Base-by-base conservation (phyloP, 2,329 filamentous ascomycete genomes). In the Colletotrichum phormii region DNA sequence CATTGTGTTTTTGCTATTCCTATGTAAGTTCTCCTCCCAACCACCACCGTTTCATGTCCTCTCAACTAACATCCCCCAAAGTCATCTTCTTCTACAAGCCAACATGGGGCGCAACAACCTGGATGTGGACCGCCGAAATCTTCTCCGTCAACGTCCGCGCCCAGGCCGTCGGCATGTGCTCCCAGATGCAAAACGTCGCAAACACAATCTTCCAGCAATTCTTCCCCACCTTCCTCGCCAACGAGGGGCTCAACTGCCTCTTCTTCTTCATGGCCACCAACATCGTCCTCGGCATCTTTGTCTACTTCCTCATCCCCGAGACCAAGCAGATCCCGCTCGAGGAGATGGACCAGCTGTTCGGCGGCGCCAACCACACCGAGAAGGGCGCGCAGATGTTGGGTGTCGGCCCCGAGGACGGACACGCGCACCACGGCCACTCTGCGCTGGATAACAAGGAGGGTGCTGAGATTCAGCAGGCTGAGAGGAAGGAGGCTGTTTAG, bases 141-240 rank as follows among this genome's bases (percentile, higher is more conserved):
- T 93, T 93, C 84, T 90, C 87, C 66, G 91, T 92, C 89, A 93
- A 93, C 80, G 89, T 93, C n/a, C 90, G 91, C 71, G 90, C 91
- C 5, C 91, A 93, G 79, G 91, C 91, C 46, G 90, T 93, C 15
- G 91, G 90, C 67, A 93, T 93, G 91, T 90, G 82, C 73, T 85
- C 84, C 49, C 86, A 90, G 77, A 88, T 85, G 74, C 89, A 90
- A 75, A 90, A 93, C 78, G 88, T 93, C 64, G 90, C 90, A 79
- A 92, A 93, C 80, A 87, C 87, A 70, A 88, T 93, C 76, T 89
- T 93, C 78, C 89, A 92, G 80, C 91, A 93, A 75, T 93, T 93
- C 84, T 93, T 93, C 85, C 91, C 91, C 13, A 88, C 86, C 13
- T 93, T 93, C 83, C 85, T 93, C 18, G 84, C 87, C 65, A 90